Percentiles rank a stretch among this genome's conserved stretches.
Evolutionary conservation across 2,329 filamentous ascomycete genomes (phyloP).

Genomic region (Tetracladium maxilliforme): DNA sequence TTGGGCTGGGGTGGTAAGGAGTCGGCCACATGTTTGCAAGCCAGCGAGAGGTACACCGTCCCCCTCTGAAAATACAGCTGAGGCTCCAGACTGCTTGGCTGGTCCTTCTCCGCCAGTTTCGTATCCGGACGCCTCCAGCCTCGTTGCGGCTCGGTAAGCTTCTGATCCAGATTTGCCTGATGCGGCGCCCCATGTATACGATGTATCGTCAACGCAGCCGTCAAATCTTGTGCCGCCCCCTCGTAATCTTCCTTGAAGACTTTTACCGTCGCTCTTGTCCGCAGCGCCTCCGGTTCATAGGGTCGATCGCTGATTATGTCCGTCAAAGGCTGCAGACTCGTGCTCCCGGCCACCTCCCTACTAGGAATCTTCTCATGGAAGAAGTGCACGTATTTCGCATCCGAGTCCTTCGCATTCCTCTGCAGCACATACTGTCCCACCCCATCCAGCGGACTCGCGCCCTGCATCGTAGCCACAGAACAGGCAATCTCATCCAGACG

Average conservation of each 20-base stretch:
- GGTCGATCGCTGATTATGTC: constrained; percentile 52
- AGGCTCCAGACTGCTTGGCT: constrained; percentile 59
- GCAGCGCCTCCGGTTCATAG: constrained; percentile 48
- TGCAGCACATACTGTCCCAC: constrained; percentile 61
- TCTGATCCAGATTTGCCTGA: constrained; percentile 16
- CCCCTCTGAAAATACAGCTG: constrained; percentile 68
- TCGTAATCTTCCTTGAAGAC: constrained; percentile 63
- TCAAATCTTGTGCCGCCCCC: constrained; percentile 57
- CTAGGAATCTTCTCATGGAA: constrained; percentile 84
- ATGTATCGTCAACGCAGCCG: constrained; percentile 42
- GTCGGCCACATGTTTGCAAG: constrained; percentile 46
- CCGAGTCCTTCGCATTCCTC: constrained; percentile 48
- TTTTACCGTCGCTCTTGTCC: constrained; percentile 61
- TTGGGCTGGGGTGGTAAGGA: constrained; percentile 28
- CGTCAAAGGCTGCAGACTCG: constrained; percentile 49
- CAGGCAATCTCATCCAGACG: constrained; percentile 71
- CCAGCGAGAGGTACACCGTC: constrained; percentile 55
- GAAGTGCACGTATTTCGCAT: constrained; percentile 82
- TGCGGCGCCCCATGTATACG: constrained; percentile 39
- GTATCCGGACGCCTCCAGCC: constrained; percentile 19
- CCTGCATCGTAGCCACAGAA: constrained; percentile 74
- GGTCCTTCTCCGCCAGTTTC: constrained; percentile 43
- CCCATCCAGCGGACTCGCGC: constrained; percentile 61
- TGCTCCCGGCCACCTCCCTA: constrained; percentile 56
- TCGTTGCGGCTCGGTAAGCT: constrained; percentile 13